Base-by-base conservation (phyloP, 495 filamentous ascomycete genomes). In the Cryomyces antarcticus region DNA sequence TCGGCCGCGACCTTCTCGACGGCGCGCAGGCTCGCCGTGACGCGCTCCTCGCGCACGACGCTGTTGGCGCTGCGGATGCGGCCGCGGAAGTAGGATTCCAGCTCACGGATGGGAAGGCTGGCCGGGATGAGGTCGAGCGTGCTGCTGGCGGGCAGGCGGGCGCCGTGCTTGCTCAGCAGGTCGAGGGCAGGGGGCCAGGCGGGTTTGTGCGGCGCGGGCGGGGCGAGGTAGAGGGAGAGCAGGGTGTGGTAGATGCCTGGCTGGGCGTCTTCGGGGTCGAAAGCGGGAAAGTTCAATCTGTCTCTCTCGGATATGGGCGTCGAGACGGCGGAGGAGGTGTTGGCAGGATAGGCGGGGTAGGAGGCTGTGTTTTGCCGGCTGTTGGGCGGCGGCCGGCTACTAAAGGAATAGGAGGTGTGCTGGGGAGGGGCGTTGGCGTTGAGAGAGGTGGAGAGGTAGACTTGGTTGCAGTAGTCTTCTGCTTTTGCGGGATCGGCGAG, bases 401-500 rank as follows among this genome's bases (percentile, higher is more conserved):
- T 24, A 2, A 24, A 24, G 1, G 17, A 24, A 24, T 24, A 24
- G 17, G 17, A 24, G 17, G 17, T 24, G 17, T 24, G 17, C 17
- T 24, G 17, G 17, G 17, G 17, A 24, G 17, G 17, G 17, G 17
- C 17, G 17, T 24, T 24, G 17, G 17, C 17, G 17, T 36, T 9
- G 33, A 36, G 33, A 13, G 33, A 36, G 10, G 61, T 66, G 38
- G 65, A 57, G 41, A 78, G 66, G 61, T 93, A 79, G 39, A 83
- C 70, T 41, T 72, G 74, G 62, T 89, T 93, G 64, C 87, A 94
- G 58, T 95, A 94, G 53, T 92, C 83, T 71, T 99, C 89, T 38
- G 89, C 92, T 56, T 94, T 96, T 4, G 63, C 66, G 46, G 82
- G 82, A 55, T 89, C 79, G 45, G 80, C 61, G 44, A 99, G 68